phyloP scores from a whole-genome alignment of 495 filamentous ascomycete species.

The Friedmanniomyces endolithicus region DNA sequence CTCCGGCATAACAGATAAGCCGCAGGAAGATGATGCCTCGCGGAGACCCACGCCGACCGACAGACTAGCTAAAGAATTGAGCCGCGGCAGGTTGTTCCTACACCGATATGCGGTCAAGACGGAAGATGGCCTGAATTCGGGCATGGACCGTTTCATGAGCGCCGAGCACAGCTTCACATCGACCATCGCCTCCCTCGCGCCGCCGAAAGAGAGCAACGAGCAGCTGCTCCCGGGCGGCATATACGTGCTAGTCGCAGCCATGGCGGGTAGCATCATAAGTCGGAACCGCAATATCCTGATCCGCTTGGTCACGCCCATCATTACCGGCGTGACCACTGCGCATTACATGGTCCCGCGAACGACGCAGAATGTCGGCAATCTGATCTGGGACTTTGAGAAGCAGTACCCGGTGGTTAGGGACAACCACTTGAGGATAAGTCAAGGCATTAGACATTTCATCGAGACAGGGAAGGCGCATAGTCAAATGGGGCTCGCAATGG shows the following conservation, averaged over 20 bases:
- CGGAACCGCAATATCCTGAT: constrained; percentile 75
- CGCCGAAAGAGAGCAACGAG: constrained; percentile 68
- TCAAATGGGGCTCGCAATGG: constrained; percentile 53
- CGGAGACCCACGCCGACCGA: constrained; percentile 60
- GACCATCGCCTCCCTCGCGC: constrained; percentile 77
- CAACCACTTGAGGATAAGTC: constrained; percentile 54
- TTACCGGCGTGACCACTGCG: constrained; percentile 29
- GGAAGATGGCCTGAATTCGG: constrained; percentile 65
- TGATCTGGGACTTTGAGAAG: constrained; percentile 85
- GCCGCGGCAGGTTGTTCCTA: constrained; percentile 64
- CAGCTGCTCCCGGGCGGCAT: constrained; percentile 70
- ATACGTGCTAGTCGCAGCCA: constrained; percentile 81
- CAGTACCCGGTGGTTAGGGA: constrained; percentile 65
- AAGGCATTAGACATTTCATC: constrained; percentile 55
- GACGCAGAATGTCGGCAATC: constrained; percentile 65
- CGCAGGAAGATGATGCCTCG: constrained; percentile 14
- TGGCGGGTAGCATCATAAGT: constrained; percentile 81
- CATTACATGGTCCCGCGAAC: constrained; percentile 32
- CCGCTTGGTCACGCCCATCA: constrained; percentile 47
- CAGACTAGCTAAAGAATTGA: constrained; percentile 73
- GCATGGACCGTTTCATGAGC: constrained; percentile 59
- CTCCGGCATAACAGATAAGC: constrained; percentile 19
- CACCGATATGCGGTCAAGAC: constrained; percentile 56
- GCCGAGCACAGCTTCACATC: constrained; percentile 74
- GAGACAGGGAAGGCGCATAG: constrained; percentile 58